These are phyloP conservation scores for Astathelohania contejeani DNA, from an alignment of 371 early-diverging fungal genomes.

Conservation along the genomic window DNA sequence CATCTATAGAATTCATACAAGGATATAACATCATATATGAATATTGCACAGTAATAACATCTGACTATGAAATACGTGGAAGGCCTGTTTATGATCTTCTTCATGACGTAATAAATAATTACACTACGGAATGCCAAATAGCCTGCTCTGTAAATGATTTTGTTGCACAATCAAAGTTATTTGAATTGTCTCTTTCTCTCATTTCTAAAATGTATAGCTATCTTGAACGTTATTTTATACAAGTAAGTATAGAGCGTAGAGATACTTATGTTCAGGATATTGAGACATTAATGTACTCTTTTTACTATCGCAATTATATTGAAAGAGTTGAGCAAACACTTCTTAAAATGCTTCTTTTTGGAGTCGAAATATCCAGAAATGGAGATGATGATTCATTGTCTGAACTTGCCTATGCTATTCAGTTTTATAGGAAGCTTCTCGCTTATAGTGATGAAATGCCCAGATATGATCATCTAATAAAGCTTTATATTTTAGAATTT, in stretches of 20 bases:
- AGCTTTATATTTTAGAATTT: conserved; percentile 15
- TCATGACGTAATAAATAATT: not conserved
- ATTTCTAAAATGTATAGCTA: conserved; percentile 21
- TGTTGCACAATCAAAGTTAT: not conserved
- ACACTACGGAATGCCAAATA: conserved; percentile 10
- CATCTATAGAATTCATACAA: conserved; percentile 20
- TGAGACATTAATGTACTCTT: conserved; percentile 9
- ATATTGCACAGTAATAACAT: conserved; percentile 22
- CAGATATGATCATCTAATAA: conserved; percentile 11
- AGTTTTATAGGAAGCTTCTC: conserved; percentile 5
- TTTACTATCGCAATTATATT: conserved; percentile 25
- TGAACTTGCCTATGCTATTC: conserved; percentile 4
- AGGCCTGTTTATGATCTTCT: conserved; percentile 22
- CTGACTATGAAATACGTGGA: conserved; percentile 26
- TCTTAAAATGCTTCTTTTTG: conserved; percentile 22
- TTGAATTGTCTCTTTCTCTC: conserved; percentile 1
- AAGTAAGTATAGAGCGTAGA: conserved; percentile 6
- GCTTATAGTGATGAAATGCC: conserved; percentile 6
- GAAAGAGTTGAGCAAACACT: conserved; percentile 12
- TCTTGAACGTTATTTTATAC: conserved; percentile 29
- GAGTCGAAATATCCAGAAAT: conserved; percentile 9
- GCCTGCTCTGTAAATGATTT: conserved; percentile 11
- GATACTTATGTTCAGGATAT: conserved; percentile 13
- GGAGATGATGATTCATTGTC: conserved; percentile 4
- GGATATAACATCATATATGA: conserved; percentile 32